Conservation (phyloP, 805 yeast species). For the Groenewaldozyma salmanticensis region DNA sequence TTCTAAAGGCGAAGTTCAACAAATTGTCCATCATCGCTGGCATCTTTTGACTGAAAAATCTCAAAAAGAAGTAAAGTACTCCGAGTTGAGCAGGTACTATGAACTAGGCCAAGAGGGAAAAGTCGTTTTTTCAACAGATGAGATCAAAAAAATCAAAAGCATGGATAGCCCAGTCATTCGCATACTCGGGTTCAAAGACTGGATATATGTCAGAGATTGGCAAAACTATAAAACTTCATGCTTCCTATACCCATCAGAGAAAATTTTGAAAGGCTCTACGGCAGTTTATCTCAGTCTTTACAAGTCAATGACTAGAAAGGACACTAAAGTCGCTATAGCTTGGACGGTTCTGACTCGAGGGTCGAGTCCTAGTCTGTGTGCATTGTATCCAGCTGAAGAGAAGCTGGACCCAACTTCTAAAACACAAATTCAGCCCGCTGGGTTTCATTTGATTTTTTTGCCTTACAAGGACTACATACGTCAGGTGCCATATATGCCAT, state of each 20-base stretch:
- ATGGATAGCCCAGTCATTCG: constrained; percentile 44
- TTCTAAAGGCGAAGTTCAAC: constrained; percentile 41
- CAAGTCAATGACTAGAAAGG: constrained; percentile 43
- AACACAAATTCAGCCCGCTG: constrained; percentile 44
- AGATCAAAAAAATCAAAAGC: constrained; percentile 26
- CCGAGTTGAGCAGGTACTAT: constrained; percentile 30
- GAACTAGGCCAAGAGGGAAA: constrained; percentile 31
- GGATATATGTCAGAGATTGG: constrained; percentile 34
- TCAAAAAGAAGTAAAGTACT: constrained; percentile 34
- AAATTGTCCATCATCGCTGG: constrained; percentile 42
- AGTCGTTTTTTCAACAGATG: constrained; percentile 31
- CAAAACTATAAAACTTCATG: constrained; percentile 46
- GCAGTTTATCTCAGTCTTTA: constrained; percentile 60
- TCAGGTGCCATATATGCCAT: constrained; percentile 57
- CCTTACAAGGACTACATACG: constrained; percentile 76
- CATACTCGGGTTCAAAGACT: constrained; percentile 56
- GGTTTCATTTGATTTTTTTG: constrained; percentile 55
- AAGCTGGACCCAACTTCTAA: constrained; percentile 11
- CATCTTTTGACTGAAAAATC: constrained; percentile 32
- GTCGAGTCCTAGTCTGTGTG: constrained; percentile 47
- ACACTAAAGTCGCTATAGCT: constrained; percentile 51
- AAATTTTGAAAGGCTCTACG: constrained; percentile 49
- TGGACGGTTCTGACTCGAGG: constrained; percentile 57
- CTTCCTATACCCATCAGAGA: constrained; percentile 61
- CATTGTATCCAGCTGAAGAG: constrained; percentile 45